Evolutionary conservation across 140 eudicot genomes (phyloP).

Genomic region (Erigeron philadelphicus): DNA sequence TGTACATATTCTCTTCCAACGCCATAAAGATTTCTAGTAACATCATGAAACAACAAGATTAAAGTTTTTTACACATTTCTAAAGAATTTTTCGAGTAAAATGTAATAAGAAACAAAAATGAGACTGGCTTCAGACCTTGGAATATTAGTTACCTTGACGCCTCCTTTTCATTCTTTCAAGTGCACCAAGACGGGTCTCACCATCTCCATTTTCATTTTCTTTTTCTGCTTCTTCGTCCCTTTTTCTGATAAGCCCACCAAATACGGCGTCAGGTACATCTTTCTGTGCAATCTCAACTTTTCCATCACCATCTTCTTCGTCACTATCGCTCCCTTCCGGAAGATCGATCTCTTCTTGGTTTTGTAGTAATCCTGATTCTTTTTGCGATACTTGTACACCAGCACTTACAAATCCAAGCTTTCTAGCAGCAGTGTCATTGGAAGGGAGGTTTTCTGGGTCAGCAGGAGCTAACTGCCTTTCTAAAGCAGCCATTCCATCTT

Average conservation of each 20-base stretch:
- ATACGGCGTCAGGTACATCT: slow-evolving; percentile 74
- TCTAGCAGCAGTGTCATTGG: slow-evolving; percentile 36
- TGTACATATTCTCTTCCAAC: background rate
- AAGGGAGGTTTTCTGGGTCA: slow-evolving; percentile 20
- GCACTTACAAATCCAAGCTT: slow-evolving; percentile 71
- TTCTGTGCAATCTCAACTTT: slow-evolving; percentile 63
- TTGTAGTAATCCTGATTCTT: slow-evolving; percentile 31
- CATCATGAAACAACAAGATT: slow-evolving; percentile 12
- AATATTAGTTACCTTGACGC: slow-evolving; percentile 41
- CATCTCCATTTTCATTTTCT: slow-evolving; percentile 27
- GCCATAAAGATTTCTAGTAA: slow-evolving; percentile 14
- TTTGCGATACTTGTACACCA: slow-evolving; percentile 47
- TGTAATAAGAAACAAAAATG: slow-evolving; percentile 13
- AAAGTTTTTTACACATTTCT: slow-evolving; percentile 26
- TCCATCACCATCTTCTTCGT: slow-evolving; percentile 48
- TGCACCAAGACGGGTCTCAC: slow-evolving; percentile 63
- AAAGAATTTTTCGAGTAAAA: slow-evolving; percentile 15
- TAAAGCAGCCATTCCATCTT: slow-evolving; percentile 89
- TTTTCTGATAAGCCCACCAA: slow-evolving; percentile 64
- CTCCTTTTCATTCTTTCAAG: slow-evolving; percentile 68
- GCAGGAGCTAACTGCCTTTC: slow-evolving; percentile 66
- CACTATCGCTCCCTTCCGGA: slow-evolving; percentile 72
- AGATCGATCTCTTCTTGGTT: slow-evolving; percentile 80
- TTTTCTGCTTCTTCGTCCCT: slow-evolving; percentile 43
- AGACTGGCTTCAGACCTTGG: background rate